Base-by-base conservation (phyloP, 441 rosid genomes). In the Eruca vesicaria region DNA sequence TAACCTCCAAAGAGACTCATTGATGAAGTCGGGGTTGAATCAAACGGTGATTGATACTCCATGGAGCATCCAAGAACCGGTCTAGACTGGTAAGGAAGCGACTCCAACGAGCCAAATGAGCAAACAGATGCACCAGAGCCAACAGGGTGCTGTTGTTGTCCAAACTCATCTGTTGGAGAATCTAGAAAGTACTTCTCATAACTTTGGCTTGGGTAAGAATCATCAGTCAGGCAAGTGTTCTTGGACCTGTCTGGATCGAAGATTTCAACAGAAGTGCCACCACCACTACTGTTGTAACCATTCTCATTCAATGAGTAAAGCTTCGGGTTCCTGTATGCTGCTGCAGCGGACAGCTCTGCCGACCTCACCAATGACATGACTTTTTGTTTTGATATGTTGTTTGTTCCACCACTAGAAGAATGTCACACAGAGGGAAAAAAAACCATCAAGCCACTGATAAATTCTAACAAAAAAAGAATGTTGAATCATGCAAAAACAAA, bases 161-260 rank as follows among this genome's bases (percentile, higher is more conserved):
- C 63, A 16, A 79, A 78, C 75, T 90, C 99, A 41, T 87, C 91
- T 0, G 79, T 68, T 14, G 96, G 96, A 5, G 99, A 95, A 53
- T 87, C 94, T 10, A 85, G 79, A 77, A 95, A 86, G 83, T 89
- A 95, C 83, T 91, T 91, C 72, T 91, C 98, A 15, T 87, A 90
- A 81, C 86, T 87, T 84, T 91, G 92, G 19, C 81, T 76, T 45
- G 84, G 81, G 86, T 81, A 88, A 64, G 96, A 85, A 82, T 86
- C 88, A 81, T 88, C 87, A 7, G 86, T 71, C 55, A 79, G 65
- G 60, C 81, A 94, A 69, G 85, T 74, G 70, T 81, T 82, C 79
- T 79, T 90, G 71, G 79, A 88, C 64, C 85, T 87, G 66, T 86
- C 90, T 68, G 86, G 80, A 69, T 81, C 76, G 62, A 82, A 89